Base-by-base conservation (phyloP, 2,329 filamentous ascomycete genomes). In the Chaetomium olivaceum region DNA sequence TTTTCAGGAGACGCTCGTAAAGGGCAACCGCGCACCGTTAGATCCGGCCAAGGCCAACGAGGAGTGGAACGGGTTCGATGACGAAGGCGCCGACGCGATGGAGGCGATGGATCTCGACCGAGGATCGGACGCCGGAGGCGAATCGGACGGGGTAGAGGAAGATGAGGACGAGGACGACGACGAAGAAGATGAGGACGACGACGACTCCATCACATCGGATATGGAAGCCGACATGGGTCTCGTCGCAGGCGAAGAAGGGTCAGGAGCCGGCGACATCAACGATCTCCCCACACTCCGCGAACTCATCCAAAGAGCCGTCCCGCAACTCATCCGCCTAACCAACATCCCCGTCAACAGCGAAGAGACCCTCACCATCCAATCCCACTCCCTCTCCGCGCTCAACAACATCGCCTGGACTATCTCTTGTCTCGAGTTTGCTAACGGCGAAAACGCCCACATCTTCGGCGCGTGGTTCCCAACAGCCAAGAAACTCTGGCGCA, bases 401-500 rank as follows among this genome's bases (percentile, higher is more conserved):
- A 89, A 86, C 79, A 90, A 90, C 76, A 84, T 90, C 61, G 81
- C 87, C 61, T 90, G 88, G 87, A 88, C 87, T 12, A 79, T 89
- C 50, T 87, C 85, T 9, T 83, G 83, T 71, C 78, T 88, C 70
- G 86, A 88, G 75, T 87, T 87, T 71, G 78, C 81, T 27, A 81
- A 84, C 36, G 76, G 78, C n/a, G 79, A 81, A 60, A 86, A 86
- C 73, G 76, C 80, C 4, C 77, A 79, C 63, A 80, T 90, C 63
- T 80, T 80, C 61, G 77, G 76, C 57, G 80, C 80, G 4, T 90
- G 88, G 88, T 74, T 75, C 1, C 82, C 84, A 0, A 75, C 80
- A 6, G 83, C 83, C 31, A 81, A 81, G 68, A 76, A 78, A 62
- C 83, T 90, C 68, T 91, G 88, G 88, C 74, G 79, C 29, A 79